phyloP scores from a whole-genome alignment of 1,284 basidiomycete species.

The Apiotrichum siamense region DNA sequence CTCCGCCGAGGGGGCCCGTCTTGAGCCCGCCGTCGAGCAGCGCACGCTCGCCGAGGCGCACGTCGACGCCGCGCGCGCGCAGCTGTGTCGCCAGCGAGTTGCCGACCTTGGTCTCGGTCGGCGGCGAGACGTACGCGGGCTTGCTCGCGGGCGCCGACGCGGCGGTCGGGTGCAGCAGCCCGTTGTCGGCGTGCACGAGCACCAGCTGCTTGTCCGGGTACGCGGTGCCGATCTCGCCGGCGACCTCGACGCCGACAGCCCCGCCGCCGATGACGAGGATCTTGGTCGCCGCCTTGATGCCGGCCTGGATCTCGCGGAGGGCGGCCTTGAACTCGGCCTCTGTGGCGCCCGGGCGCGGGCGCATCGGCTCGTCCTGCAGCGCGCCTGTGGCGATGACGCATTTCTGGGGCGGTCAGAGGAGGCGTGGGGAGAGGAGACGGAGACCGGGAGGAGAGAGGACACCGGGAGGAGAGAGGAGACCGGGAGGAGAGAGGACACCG shows the following conservation, averaged over 20 bases:
- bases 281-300: conserved; percentile 33
- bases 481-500: too few relatives aligned
- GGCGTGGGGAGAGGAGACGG: too few relatives aligned
- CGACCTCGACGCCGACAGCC: conserved; percentile 49
- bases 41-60: conserved; percentile 40
- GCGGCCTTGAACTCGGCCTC: conserved; percentile 19
- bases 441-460: too few relatives aligned
- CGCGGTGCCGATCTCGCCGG: conserved; percentile 29
- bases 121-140: conserved; percentile 20
- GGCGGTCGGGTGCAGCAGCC: conserved; percentile 23
- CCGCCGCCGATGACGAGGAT: conserved; percentile 48
- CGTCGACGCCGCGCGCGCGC: conserved; percentile 34
- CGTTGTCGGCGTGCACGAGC: conserved; percentile 24
- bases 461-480: too few relatives aligned
- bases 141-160: background rate
- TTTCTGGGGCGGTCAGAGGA: conserved; percentile 22
- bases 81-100: conserved; percentile 32
- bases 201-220: conserved; percentile 32
- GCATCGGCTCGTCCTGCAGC: conserved; percentile 40
- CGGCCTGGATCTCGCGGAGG: conserved; percentile 32
- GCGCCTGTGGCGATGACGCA: conserved; percentile 42
- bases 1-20: conserved; percentile 16
- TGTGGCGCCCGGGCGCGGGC: conserved; percentile 27
- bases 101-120: conserved; percentile 30
- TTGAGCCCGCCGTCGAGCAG: conserved; percentile 18